Evolutionary conservation across 371 early-diverging fungal genomes (phyloP).

Genomic region (Mucor velutinosus): DNA sequence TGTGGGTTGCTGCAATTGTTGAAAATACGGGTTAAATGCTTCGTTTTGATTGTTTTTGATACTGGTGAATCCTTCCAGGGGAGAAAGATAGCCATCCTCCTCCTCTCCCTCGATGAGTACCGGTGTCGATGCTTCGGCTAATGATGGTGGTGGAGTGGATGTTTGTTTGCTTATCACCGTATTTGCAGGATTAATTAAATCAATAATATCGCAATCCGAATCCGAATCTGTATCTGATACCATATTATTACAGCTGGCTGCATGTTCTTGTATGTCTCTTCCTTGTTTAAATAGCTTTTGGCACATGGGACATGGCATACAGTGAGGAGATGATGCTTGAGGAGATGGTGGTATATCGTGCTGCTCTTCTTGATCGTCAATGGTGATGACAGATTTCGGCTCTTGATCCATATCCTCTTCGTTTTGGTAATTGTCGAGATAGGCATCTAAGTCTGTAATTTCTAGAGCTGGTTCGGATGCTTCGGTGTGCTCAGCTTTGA

Average conservation of each 20-base stretch:
- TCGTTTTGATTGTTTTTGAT: neutral
- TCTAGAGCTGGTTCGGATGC: neutral
- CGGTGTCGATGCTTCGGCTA: neutral
- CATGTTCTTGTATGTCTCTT: neutral
- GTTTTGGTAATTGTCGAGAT: neutral
- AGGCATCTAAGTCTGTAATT: slow-evolving; percentile 10
- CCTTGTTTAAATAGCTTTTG: neutral
- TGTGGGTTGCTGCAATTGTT: slow-evolving; percentile 5
- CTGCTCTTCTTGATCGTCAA: neutral
- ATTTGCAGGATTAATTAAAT: slow-evolving; percentile 13
- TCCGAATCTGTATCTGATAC: neutral
- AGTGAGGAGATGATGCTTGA: neutral
- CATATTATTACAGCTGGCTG: slow-evolving; percentile 4
- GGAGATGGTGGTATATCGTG: neutral
- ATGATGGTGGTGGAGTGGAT: neutral
- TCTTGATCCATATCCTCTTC: neutral
- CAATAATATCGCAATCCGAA: slow-evolving; percentile 23
- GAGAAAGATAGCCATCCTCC: slow-evolving; percentile 23
- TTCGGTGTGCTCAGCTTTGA: neutral
- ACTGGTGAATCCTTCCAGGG: slow-evolving; percentile 25
- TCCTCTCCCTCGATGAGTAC: no score
- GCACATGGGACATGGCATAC: neutral
- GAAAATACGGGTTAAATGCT: neutral
- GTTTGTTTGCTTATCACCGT: neutral
- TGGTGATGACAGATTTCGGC: neutral